Base-by-base conservation (phyloP, 2,329 filamentous ascomycete species). In the Akanthomyces muscarius region DNA sequence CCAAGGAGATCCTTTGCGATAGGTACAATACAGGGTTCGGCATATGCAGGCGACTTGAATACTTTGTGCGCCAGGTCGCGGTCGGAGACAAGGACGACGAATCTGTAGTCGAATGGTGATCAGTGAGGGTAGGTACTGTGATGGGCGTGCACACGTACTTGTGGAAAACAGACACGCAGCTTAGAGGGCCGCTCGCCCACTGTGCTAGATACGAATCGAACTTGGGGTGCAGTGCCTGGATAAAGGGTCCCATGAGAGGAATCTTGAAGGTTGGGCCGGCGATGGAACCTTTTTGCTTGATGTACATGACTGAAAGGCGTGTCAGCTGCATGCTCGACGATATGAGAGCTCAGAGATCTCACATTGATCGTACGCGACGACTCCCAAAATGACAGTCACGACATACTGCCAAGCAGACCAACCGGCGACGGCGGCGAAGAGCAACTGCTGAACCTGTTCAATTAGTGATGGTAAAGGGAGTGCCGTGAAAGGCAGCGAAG, bases 101-200 rank as follows among this genome's bases (percentile, higher is more conserved):
- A 93, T 71, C 89, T 90, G 67, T 2, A 1, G 33, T 30, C 2
- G 21, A 55, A 45, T n/a, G 5, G 28, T 3, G 30, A 42, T 47
- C 3, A 63, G 42, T 11, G 11, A 28, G 13, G 14, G 25, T 13
- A 13, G 21, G 33, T 30, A 45, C 25, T 48, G 3, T 5, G 5
- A 10, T 11, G n/a, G 42, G 5, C 16, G 38, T 33, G 42, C 44
- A 21, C 41, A 14, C 68, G 44, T 81, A 91, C 88, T 93, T 93
- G 81, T 94, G 90, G 74, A 94, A 93, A 66, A 94, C 87, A 1
- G 89, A 92, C 21, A 94, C 89, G 69, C 90, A 94, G 73, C 89
- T 92, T 63, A 93, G 79, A 23, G 87, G 84, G n/a, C 88, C 90
- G 64, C 88, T 91, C 16, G 85, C 81, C 90, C 90, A 93, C 79